Percentiles rank a stretch among this genome's conserved stretches.
phyloP scores from a whole-genome alignment of 306 rosid genomes.

The Cucumis hystrix region DNA sequence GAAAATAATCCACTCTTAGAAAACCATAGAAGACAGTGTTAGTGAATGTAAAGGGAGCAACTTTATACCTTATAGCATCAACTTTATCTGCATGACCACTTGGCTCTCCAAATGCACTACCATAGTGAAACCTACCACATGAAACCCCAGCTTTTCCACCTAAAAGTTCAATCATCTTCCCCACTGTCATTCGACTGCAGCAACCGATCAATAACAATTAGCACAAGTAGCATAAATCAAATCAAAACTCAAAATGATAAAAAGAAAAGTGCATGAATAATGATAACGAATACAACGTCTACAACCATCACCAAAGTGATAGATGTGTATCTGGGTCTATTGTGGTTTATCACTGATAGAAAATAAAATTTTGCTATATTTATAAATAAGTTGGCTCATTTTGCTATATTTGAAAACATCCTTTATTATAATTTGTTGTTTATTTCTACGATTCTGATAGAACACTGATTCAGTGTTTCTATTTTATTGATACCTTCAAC shows the following conservation, averaged over 20 bases:
- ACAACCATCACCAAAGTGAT: too few relatives aligned
- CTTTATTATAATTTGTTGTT: too few relatives aligned
- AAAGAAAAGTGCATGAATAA: neutral
- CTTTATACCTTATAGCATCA: slow-evolving; percentile 85
- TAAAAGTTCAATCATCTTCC: slow-evolving; percentile 97
- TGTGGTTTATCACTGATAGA: too few relatives aligned
- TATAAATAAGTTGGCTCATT: too few relatives aligned
- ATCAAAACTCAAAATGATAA: neutral
- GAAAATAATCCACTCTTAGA: neutral
- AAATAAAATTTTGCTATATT: too few relatives aligned
- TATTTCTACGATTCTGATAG: too few relatives aligned
- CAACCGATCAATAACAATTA: slow-evolving; percentile 3
- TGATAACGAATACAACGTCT: neutral
- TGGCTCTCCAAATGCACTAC: slow-evolving; percentile 97
- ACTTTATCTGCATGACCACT: slow-evolving; percentile 99
- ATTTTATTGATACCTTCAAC: too few relatives aligned
- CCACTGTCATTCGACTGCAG: slow-evolving; percentile 92
- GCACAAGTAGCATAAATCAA: neutral
- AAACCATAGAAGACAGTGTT: slow-evolving; percentile 3
- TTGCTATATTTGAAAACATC: too few relatives aligned
- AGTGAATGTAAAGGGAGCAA: slow-evolving; percentile 14
- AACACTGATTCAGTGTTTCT: too few relatives aligned
- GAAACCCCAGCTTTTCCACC: slow-evolving; percentile 98
- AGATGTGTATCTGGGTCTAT: too few relatives aligned
- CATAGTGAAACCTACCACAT: slow-evolving; percentile 88